Evolutionary conservation across 1,139 yeast genomes (phyloP).

Genomic region (Hyphopichia fennica): DNA sequence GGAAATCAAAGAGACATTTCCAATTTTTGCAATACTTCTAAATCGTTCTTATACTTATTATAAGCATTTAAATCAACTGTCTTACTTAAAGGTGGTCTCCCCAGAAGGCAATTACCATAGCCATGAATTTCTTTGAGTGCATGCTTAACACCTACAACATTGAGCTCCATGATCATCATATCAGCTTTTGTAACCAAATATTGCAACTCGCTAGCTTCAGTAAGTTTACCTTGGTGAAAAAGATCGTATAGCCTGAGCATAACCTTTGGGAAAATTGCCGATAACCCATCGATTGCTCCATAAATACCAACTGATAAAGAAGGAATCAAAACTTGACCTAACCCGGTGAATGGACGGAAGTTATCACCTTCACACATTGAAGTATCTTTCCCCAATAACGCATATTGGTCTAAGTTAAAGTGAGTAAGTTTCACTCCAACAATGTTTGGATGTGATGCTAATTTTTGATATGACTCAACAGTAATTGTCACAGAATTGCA

Average conservation of each 20-base stretch:
- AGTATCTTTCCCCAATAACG: conserved; percentile 35
- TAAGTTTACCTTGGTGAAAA: conserved; percentile 25
- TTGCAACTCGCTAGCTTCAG: conserved; percentile 43
- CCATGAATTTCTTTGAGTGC: conserved; percentile 13
- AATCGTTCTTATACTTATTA: no score
- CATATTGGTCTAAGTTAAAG: conserved; percentile 35
- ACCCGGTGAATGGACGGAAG: conserved; percentile 43
- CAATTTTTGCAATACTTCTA: no score
- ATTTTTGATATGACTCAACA: conserved; percentile 31
- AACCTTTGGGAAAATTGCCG: conserved; percentile 41
- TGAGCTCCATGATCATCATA: conserved; percentile 39
- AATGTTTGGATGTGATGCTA: conserved; percentile 35
- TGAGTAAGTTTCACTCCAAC: conserved; percentile 44
- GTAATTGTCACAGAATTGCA: conserved; percentile 38
- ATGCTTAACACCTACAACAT: conserved; percentile 43
- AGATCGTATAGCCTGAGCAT: conserved; percentile 34
- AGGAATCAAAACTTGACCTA: conserved; percentile 48
- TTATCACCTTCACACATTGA: conserved; percentile 28
- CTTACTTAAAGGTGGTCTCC: conserved; percentile 21
- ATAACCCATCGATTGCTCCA: conserved; percentile 50
- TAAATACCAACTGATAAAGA: conserved; percentile 40
- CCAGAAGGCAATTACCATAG: conserved; percentile 16
- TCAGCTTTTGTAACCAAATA: conserved; percentile 38
- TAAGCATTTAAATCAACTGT: no score
- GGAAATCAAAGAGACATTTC: no score